Percentiles rank a stretch among this genome's conserved stretches.
Conservation (phyloP, 1,139 yeast genomes). For the Debaryomycetaceae sp. region DNA sequence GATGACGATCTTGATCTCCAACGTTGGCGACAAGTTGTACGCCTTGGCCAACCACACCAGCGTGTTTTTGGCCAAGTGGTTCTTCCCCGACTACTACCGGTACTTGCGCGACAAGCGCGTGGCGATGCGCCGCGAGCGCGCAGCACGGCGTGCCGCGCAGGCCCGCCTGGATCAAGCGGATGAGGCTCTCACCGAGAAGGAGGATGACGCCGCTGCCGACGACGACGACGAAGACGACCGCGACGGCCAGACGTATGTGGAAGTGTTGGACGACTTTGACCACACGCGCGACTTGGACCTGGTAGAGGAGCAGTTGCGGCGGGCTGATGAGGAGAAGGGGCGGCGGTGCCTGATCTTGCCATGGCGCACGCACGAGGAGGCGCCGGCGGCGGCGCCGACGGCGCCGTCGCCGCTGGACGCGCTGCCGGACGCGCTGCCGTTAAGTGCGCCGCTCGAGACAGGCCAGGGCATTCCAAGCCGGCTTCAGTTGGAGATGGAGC, state of each 20-base stretch:
- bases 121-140: no score
- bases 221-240: slow-evolving; percentile 8
- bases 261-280: slow-evolving; percentile 7
- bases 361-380: no score
- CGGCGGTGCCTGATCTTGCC: slow-evolving; percentile 1
- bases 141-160: no score
- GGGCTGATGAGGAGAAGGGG: slow-evolving; percentile 1
- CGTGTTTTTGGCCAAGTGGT: slow-evolving; percentile 12
- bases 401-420: no score
- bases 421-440: no score
- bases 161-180: no score
- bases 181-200: slow-evolving; percentile 2
- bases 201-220: slow-evolving; percentile 9
- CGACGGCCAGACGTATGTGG: slow-evolving; percentile 6
- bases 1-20: slow-evolving; percentile 77
- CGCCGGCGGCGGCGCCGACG: slow-evolving; percentile 2
- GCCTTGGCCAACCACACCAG: slow-evolving; percentile 19
- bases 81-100: slow-evolving; percentile 7
- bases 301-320: slow-evolving; percentile 9
- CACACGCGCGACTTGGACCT: slow-evolving; percentile 12
- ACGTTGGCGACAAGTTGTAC: slow-evolving; percentile 61
- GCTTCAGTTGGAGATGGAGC: no score
- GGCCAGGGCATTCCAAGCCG: no score
- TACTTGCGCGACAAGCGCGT: slow-evolving; percentile 5
- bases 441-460: no score